Percentiles rank a stretch among this genome's conserved stretches.
Evolutionary conservation across 345 rosid species (phyloP).

Genomic region (Eucalyptus globulus): DNA sequence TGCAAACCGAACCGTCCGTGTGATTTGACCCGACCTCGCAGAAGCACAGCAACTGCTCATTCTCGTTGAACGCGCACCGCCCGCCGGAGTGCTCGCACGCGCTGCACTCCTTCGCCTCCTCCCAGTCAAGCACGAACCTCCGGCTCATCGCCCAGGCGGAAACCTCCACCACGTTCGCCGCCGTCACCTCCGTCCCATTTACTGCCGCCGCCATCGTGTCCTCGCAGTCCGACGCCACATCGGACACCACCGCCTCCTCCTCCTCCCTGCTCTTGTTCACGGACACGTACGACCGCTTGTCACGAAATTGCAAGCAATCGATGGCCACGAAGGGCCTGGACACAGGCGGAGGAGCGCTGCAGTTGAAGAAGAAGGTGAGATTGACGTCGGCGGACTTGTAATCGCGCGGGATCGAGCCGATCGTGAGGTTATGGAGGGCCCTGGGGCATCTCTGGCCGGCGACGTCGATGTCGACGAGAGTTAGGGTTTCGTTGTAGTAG

Average conservation of each 20-base stretch:
- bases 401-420: not conserved
- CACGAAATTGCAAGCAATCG: too few relatives aligned
- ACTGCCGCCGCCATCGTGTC: fast-evolving
- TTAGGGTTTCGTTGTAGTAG: not conserved
- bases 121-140: too few relatives aligned
- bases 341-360: fast-evolving
- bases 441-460: not conserved
- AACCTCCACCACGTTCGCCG: fast-evolving
- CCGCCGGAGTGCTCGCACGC: too few relatives aligned
- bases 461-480: not conserved
- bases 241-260: too few relatives aligned
- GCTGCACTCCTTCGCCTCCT: too few relatives aligned
- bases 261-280: too few relatives aligned
- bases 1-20: too few relatives aligned
- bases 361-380: slow-evolving; percentile 14
- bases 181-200: too few relatives aligned
- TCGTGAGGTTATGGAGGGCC: slow-evolving; percentile 4
- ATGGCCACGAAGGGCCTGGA: fast-evolving
- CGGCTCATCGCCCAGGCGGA: fast-evolving
- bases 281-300: fast-evolving
- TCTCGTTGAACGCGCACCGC: too few relatives aligned
- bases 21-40: too few relatives aligned
- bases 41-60: too few relatives aligned
- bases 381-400: not conserved
- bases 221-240: too few relatives aligned